Percentiles rank a stretch among this genome's conserved stretches.
Evolutionary conservation across 768 basidiomycete genomes (phyloP).

Genomic region (Glaciozyma martinii): DNA sequence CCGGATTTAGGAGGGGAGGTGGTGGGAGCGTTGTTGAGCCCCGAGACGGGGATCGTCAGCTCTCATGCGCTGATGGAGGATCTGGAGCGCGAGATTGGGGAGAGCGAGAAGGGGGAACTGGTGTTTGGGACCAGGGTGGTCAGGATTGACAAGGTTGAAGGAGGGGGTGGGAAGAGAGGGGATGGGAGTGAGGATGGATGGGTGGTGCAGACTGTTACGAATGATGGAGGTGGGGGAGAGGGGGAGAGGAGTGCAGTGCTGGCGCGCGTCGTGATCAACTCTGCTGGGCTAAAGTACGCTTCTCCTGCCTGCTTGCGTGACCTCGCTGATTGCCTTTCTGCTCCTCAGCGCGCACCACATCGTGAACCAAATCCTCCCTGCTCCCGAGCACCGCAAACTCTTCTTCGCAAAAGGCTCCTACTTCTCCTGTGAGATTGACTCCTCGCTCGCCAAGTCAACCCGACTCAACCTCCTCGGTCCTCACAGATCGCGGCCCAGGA

Average conservation of each 20-base stretch:
- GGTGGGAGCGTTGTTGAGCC: constrained; percentile 64
- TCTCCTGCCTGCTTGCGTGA: background rate
- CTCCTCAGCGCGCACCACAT: constrained; percentile 32
- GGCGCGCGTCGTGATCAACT: constrained; percentile 41
- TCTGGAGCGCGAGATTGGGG: constrained; percentile 49
- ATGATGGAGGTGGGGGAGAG: constrained; percentile 26
- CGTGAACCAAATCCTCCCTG: constrained; percentile 31
- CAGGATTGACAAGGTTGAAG: constrained; percentile 55
- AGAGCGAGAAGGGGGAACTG: constrained; percentile 48
- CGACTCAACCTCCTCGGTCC: background rate
- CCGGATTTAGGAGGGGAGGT: constrained; percentile 71
- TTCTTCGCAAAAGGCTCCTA: constrained; percentile 79
- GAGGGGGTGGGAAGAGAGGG: background rate
- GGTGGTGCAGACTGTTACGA: constrained; percentile 73
- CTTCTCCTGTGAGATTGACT: constrained; percentile 43
- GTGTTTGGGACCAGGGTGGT: constrained; percentile 74
- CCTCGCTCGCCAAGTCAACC: background rate
- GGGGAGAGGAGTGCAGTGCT: constrained; percentile 54
- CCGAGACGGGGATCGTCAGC: constrained; percentile 82
- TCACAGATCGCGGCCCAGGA: constrained; percentile 61
- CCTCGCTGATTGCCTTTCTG: background rate
- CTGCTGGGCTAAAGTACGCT: constrained; percentile 1
- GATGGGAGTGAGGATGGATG: constrained; percentile 55
- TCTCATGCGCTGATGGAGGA: constrained; percentile 74
- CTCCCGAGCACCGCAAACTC: constrained; percentile 39